Base-by-base conservation (phyloP, 176 grass and related monocot species). In the Typha latifolia region DNA sequence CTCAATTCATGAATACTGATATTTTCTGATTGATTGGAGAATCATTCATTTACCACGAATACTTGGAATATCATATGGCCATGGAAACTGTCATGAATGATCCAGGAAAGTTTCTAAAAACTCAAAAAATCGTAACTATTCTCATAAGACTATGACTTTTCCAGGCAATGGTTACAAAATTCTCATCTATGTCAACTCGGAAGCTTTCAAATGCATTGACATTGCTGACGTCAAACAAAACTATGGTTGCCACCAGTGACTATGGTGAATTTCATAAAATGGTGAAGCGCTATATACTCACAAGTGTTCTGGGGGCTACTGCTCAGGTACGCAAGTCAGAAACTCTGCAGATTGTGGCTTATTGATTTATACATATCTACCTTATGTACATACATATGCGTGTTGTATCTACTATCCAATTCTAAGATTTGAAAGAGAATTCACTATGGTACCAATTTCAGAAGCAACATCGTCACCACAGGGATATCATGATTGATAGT, bases 81-180 rank as follows among this genome's bases (percentile, higher is more conserved):
- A 37, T 8, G 34, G 34, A 37, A 37, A 0, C 34, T 37, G 34
- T 6, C 34, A 37, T 37, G 34, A 37, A 37, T 37, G 34, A 37
- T 37, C 34, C 34, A 37, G 34, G 34, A 37, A 37, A 37, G 2
- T 37, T 37, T 34, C 3, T 34, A 2, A 34, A 34, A 34, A 34
- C 4, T 34, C 4, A 15, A 1, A 57, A 57, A 57, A 20, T 57
- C 20, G 15, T 18, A 7, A 5, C 52, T 2, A 57, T 15, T 57
- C 19, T 15, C 52, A 57, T 57, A 57, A 57, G 5, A 14, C 52
- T 57, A 57, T 20, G 14, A 53, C 16, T 80, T 70, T 81, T 61
- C 1, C 64, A 97, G 88, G 93, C 85, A 62, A 89, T 97, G 93
- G 48, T 97, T 76, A 69, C 72, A 23, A 97, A 86, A 79, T 97